Evolutionary conservation across 257 asterid species (phyloP), one percentile per base, ranked within the genome.

Genomic region (Solanum raphanifolium): DNA sequence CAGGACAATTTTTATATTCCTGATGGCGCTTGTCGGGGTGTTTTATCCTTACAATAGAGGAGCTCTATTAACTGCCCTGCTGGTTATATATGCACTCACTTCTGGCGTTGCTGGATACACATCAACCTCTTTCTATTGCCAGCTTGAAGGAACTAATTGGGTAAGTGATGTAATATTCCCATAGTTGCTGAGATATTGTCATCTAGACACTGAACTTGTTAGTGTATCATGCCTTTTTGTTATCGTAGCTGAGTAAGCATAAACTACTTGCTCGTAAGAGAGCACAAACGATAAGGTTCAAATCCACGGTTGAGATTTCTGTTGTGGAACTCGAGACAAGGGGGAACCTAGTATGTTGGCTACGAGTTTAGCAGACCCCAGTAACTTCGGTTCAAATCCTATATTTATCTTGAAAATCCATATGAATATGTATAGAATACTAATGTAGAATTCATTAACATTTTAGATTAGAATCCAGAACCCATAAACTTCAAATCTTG

Each of bases 71-170:
- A 90, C 94, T 6, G 94, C 97, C 46, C 90, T 95, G 68, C 90
- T 94, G 91, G 93, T 92, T 69, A 92, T 92, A 90, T 94, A 93
- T 90, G 96, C 97, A 60, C 91, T 95, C 68, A 93, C 98, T n/a
- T 93, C 94, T 60, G 96, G 96, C 29, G 87, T 93, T 87, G 94
- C 95, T 2, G 98, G 98, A 79, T 95, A 92, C 81, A 92, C 94
- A 13, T 92, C 95, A 35, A 90, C 94, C 15, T 91, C 93, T 87
- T 95, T 93, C 90, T 95, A 93, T 91, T 90, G 91, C 91, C 98
- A 93, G 90, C 91, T 94, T 62, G 98, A 93, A 85, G 98, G 98
- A 91, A 75, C 94, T 62, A 93, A 94, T 43, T 94, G 98, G 98
- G 98, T 94, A 89, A 88, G 73, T 90, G 16, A 1, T 48, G 35